A percentile compares a stretch with the other conserved stretches of the same genome.
Evolutionary conservation across 2,329 filamentous ascomycete genomes (phyloP).

Genomic region (Xylaria sp.): DNA sequence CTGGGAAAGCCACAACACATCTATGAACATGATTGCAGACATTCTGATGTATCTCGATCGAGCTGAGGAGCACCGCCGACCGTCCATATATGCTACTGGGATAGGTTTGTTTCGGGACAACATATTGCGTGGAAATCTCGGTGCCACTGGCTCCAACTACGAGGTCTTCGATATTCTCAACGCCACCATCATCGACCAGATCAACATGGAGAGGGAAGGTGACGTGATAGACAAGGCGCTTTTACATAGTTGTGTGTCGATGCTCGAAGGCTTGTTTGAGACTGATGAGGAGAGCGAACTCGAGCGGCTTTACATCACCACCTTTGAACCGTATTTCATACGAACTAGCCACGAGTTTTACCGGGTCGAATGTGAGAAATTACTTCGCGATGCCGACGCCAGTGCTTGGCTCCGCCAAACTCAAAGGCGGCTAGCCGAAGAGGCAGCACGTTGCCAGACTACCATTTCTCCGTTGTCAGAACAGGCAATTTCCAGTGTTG

Average conservation of each 20-base stretch:
- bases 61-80: conserved; percentile 73
- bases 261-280: conserved; percentile 91
- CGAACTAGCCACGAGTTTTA: conserved; percentile 79
- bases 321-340: conserved; percentile 84
- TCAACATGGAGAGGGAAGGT: conserved; percentile 90
- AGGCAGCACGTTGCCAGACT: conserved; percentile 82
- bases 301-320: conserved; percentile 83
- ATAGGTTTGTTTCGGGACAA: conserved; percentile 91
- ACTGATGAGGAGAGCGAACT: conserved; percentile 79
- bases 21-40: conserved; percentile 96
- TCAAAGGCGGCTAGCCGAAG: conserved; percentile 78
- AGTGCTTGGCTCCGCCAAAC: conserved; percentile 83
- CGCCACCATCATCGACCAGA: conserved; percentile 86
- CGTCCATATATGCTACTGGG: conserved; percentile 83
- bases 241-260: conserved; percentile 83
- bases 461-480: conserved; percentile 79
- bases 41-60: conserved; percentile 98
- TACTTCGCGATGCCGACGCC: conserved; percentile 83
- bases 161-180: conserved; percentile 80
- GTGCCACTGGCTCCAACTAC: conserved; percentile 54
- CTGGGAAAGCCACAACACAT: conserved; percentile 90
- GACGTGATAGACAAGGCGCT: conserved; percentile 87
- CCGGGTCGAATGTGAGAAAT: conserved; percentile 73
- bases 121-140: conserved; percentile 73
- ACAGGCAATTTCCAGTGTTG: conserved; percentile 77